Percentiles rank a stretch among this genome's conserved stretches.
phyloP scores from a whole-genome alignment of 108 stramenopile genomes.

The Cyclotella baltica region DNA sequence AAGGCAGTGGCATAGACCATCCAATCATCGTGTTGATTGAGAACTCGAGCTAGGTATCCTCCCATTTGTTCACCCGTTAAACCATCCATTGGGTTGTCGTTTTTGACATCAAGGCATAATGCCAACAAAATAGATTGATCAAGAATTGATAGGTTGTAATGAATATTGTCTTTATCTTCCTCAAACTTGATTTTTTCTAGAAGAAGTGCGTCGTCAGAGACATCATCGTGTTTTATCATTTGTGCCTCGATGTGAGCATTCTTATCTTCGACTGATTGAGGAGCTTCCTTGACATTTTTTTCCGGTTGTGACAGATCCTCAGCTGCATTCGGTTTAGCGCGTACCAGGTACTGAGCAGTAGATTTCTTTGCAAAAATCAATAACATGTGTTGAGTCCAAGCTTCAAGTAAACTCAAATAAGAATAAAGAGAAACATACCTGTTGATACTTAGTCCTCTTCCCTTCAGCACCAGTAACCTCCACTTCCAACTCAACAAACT shows the following conservation, averaged over 20 bases:
- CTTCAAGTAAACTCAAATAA: background rate
- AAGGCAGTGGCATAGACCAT: slow-evolving; percentile 95
- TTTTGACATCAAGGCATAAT: slow-evolving; percentile 96
- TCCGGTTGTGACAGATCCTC: slow-evolving; percentile 17
- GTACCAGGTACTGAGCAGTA: slow-evolving; percentile 86
- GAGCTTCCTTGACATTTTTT: slow-evolving; percentile 40
- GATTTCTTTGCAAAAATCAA: slow-evolving; percentile 42
- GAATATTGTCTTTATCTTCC: slow-evolving; percentile 65
- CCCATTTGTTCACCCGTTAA: slow-evolving; percentile 97
- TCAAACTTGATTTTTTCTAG: slow-evolving; percentile 87
- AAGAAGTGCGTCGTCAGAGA: slow-evolving; percentile 73
- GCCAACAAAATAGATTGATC: slow-evolving; percentile 93
- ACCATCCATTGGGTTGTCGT: slow-evolving; percentile 93
- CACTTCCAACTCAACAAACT: slow-evolving; percentile 66
- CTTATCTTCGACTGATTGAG: background rate
- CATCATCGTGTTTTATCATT: slow-evolving; percentile 67
- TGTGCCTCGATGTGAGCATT: slow-evolving; percentile 35
- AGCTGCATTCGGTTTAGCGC: slow-evolving; percentile 62
- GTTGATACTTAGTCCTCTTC: slow-evolving; percentile 91
- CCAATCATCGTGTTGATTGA: slow-evolving; percentile 91
- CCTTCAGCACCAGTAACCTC: slow-evolving; percentile 90
- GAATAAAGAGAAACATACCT: background rate
- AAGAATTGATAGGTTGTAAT: slow-evolving; percentile 65
- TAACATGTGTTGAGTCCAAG: background rate
- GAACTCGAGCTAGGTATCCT: slow-evolving; percentile 90